Percentiles rank a stretch among this genome's conserved stretches.
phyloP scores from a whole-genome alignment of 163 green algal genomes.

The Smithsoniella earleae region DNA sequence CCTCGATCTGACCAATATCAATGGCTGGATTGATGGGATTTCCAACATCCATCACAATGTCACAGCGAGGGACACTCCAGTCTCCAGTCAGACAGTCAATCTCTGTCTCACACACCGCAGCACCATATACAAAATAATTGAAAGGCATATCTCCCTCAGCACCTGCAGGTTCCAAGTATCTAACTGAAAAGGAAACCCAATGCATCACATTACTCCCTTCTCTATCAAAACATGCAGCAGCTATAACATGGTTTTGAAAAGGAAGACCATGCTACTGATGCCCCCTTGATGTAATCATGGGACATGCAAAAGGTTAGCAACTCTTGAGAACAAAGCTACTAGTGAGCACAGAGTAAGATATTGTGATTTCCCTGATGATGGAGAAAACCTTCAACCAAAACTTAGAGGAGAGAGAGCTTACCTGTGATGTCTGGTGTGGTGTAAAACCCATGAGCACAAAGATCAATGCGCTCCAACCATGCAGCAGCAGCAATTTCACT shows the following conservation, averaged over 20 bases:
- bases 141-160: constrained; percentile 73
- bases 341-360: too few species aligned
- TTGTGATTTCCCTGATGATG: too few species aligned
- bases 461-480: constrained; percentile 80
- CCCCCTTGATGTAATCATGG: too few species aligned
- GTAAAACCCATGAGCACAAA: constrained; percentile 93
- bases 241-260: too few species aligned
- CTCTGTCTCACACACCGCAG: constrained; percentile 72
- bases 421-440: constrained; percentile 80
- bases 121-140: constrained; percentile 87
- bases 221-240: too few species aligned
- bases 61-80: constrained; percentile 67
- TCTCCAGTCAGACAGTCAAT: constrained; percentile 83
- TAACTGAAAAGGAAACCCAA: too few species aligned
- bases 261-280: too few species aligned
- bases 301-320: not conserved
- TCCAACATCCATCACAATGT: constrained; percentile 92
- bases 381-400: too few species aligned
- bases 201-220: too few species aligned
- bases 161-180: too few species aligned
- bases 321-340: too few species aligned
- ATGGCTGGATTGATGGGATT: constrained; percentile 92
- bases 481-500: constrained; percentile 44
- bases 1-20: constrained; percentile 95
- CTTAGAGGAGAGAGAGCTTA: not conserved